Percentiles rank a stretch among this genome's conserved stretches.
Conservation (phyloP, 2,329 filamentous ascomycete genomes). For the Ustilaginoidea virens region DNA sequence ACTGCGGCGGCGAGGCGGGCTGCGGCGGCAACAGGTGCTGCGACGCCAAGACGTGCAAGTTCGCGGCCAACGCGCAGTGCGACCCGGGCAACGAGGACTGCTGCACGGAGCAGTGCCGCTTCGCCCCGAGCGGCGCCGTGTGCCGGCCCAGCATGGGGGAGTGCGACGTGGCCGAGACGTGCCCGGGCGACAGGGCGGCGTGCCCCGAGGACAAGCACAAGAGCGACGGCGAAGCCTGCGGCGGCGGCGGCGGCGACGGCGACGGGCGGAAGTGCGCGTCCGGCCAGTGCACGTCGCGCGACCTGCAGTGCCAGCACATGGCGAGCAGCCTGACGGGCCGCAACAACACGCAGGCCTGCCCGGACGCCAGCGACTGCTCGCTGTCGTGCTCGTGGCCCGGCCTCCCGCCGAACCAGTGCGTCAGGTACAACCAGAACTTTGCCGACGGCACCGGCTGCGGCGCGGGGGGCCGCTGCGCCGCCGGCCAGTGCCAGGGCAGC, state of each 20-base stretch:
- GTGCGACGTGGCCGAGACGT: slow-evolving; percentile 78
- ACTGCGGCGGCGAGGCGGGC: slow-evolving; percentile 64
- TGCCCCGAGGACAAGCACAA: slow-evolving; percentile 62
- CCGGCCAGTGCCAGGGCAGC: slow-evolving; percentile 62
- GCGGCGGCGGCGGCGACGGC: slow-evolving; percentile 15
- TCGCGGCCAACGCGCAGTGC: slow-evolving; percentile 60
- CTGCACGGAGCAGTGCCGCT: slow-evolving; percentile 52
- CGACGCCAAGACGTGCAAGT: slow-evolving; percentile 73
- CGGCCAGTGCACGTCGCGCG: slow-evolving; percentile 85
- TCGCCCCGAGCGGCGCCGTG: slow-evolving; percentile 50
- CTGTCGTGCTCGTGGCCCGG: slow-evolving; percentile 61
- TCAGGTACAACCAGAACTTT: slow-evolving; percentile 76
- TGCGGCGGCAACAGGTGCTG: slow-evolving; percentile 74
- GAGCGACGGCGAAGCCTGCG: slow-evolving; percentile 58
- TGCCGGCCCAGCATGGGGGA: slow-evolving; percentile 66
- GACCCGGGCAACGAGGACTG: slow-evolving; percentile 72
- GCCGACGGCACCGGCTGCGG: slow-evolving; percentile 79
- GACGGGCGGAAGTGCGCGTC: slow-evolving; percentile 62
- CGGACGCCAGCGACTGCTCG: slow-evolving; percentile 46
- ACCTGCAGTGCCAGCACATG: slow-evolving; percentile 74
- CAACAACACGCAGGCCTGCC: slow-evolving; percentile 71
- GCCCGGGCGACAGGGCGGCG: slow-evolving; percentile 52
- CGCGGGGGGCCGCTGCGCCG: slow-evolving; percentile 63
- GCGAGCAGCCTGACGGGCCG: slow-evolving; percentile 59
- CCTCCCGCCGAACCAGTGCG: slow-evolving; percentile 51